Percentiles rank a stretch among this genome's conserved stretches.
phyloP scores from a whole-genome alignment of 1,284 basidiomycete genomes.

The Spongispora temasekensis region DNA sequence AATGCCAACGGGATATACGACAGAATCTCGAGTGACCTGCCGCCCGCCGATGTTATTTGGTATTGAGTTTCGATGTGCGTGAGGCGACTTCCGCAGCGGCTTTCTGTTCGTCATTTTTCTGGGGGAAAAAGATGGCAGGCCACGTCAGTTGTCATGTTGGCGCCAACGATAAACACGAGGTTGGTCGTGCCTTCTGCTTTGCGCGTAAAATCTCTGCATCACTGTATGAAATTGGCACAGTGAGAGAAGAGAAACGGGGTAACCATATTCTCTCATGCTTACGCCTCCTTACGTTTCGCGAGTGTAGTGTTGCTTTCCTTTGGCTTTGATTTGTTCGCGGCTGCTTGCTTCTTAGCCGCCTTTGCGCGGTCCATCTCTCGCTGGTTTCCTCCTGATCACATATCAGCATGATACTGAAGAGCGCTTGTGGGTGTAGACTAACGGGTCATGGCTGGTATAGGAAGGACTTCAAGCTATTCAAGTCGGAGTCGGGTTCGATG shows the following conservation, averaged over 20 bases:
- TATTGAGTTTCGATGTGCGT: constrained; percentile 29
- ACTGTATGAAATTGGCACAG: constrained; percentile 40
- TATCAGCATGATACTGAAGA: constrained; percentile 12
- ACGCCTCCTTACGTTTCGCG: constrained; percentile 74
- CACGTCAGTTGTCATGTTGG: constrained; percentile 16
- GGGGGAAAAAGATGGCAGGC: constrained; percentile 2
- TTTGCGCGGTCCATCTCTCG: constrained; percentile 71
- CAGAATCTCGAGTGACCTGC: constrained; percentile 18
- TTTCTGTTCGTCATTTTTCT: constrained; percentile 68
- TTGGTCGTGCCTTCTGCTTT: constrained; percentile 67
- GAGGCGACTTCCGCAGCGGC: constrained; percentile 37
- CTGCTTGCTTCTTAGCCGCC: constrained; percentile 69
- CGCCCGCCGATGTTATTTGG: constrained; percentile 43
- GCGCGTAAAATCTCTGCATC: constrained; percentile 72
- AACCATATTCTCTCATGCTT: constrained; percentile 38
- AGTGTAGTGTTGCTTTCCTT: constrained; percentile 67
- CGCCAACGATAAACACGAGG: constrained; percentile 12
- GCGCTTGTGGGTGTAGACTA: constrained; percentile 27
- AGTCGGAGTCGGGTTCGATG: constrained; percentile 11
- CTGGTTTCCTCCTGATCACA: constrained; percentile 70
- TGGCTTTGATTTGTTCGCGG: constrained; percentile 52
- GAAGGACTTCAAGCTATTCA: no score
- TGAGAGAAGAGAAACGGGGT: constrained; percentile 24
- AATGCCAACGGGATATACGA: constrained; percentile 4
- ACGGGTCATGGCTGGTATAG: constrained; percentile 48